Evolutionary conservation across 805 yeast genomes (phyloP), one percentile per base, ranked within the genome.

Genomic region (Myxozyma monticola): DNA sequence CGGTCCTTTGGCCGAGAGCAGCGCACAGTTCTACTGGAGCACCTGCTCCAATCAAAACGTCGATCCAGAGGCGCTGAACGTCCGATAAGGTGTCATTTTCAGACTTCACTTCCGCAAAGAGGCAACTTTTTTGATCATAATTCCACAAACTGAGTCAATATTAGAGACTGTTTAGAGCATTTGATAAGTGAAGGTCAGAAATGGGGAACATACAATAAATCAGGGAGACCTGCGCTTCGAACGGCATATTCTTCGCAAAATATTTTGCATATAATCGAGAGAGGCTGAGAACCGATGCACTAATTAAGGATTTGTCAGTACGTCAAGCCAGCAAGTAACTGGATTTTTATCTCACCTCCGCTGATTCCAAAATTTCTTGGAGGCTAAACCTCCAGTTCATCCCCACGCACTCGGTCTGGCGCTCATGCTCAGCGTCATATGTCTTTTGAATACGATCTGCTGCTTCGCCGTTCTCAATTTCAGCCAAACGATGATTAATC

Each of bases 41-140:
- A 0, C 65, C 68, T 5, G 50, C 39, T 10, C 49, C 51, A 14
- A 61, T 30, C 36, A 70, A 46, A 24, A 65, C 60, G 50, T 66
- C 63, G 44, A 70, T 64, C 73, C 73, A 70, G 6, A 67, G 43
- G 28, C 62, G 54, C 60, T 70, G 74, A 39, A 60, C 64, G 45
- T 68, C 71, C 15, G 71, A 67, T 22, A 70, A 56, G 1, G 64
- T 58, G 48, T 70, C 74, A 45, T 68, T 68, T 26, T 62, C 68
- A 1, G 72, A 67, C 42, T 70, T 70, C 21, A 70, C 73, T 36
- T 54, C 59, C 6, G 59, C 34, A 31, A 54, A 54, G 31, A 51
- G 15, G 21, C 64, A 56, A 26, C 36, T 36, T 22, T 37, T 35
- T 34, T 39, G 31, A 5, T 51, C 51, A 7, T 34, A 26, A 14